Percentiles rank a stretch among this genome's conserved stretches.
phyloP scores from a whole-genome alignment of 306 rosid genomes.

The Dryas drummondii region DNA sequence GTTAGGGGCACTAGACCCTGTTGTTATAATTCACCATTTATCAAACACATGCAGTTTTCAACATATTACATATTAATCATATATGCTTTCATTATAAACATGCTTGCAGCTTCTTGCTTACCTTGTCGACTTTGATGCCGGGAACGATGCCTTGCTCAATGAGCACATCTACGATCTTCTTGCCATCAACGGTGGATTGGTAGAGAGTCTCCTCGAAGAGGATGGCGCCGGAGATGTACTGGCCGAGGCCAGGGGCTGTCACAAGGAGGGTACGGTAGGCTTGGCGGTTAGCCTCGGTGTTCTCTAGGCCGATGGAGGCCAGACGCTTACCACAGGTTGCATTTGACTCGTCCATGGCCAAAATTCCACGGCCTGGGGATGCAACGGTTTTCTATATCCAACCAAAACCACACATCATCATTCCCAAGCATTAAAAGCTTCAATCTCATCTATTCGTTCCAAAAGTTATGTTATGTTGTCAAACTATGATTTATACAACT shows the following conservation, averaged over 20 bases:
- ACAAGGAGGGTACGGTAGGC: slow-evolving; percentile 87
- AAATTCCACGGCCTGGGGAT: slow-evolving; percentile 87
- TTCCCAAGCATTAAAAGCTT: not conserved
- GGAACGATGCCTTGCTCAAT: slow-evolving; percentile 68
- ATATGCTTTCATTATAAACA: not conserved
- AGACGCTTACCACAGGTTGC: slow-evolving; percentile 93
- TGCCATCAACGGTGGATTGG: slow-evolving; percentile 80
- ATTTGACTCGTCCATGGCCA: slow-evolving; percentile 96
- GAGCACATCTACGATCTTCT: slow-evolving; percentile 79
- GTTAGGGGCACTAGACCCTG: slow-evolving; percentile 80
- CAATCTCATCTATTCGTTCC: not conserved
- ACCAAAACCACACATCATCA: not conserved
- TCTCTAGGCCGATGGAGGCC: slow-evolving; percentile 90
- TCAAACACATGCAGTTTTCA: not conserved
- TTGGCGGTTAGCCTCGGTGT: slow-evolving; percentile 91
- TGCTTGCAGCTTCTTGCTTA: slow-evolving; percentile 16
- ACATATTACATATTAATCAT: not conserved
- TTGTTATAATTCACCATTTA: slow-evolving; percentile 23
- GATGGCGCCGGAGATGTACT: slow-evolving; percentile 84
- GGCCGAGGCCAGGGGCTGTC: slow-evolving; percentile 64
- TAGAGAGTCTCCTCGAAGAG: slow-evolving; percentile 95
- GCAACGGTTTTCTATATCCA: slow-evolving; percentile 68
- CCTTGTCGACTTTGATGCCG: slow-evolving; percentile 92
- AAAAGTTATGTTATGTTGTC: not conserved
- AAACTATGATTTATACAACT: not conserved